phyloP scores from a whole-genome alignment of 2,329 filamentous ascomycete genomes.

The Colletotrichum sp. region DNA sequence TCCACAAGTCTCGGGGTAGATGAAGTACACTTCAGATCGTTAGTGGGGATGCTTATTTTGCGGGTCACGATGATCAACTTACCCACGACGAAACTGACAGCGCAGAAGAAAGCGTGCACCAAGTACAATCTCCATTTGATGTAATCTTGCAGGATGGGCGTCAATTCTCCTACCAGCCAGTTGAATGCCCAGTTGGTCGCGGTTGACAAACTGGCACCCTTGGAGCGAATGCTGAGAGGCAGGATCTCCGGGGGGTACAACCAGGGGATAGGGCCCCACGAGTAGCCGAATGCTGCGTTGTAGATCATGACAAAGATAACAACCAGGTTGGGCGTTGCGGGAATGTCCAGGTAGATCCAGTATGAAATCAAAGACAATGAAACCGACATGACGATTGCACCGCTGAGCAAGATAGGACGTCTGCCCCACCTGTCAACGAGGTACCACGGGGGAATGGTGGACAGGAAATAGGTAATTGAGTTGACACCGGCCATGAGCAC shows the following conservation, averaged over 20 bases:
- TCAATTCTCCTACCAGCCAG: slow-evolving; percentile 95
- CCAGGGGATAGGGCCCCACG: slow-evolving; percentile 98
- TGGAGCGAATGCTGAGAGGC: slow-evolving; percentile 93
- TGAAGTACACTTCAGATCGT: slow-evolving; percentile 78
- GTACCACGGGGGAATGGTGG: slow-evolving; percentile 96
- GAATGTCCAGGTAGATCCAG: slow-evolving; percentile 88
- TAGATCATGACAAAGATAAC: slow-evolving; percentile 98
- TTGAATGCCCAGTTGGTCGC: slow-evolving; percentile 99
- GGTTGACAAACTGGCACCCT: slow-evolving; percentile 94
- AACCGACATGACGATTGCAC: slow-evolving; percentile 87
- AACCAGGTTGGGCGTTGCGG: slow-evolving; percentile 79
- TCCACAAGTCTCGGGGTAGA: slow-evolving; percentile 96
- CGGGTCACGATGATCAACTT: slow-evolving; percentile 45
- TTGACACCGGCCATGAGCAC: slow-evolving; percentile 98
- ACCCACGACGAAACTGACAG: slow-evolving; percentile 95
- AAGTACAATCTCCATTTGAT: slow-evolving; percentile 96
- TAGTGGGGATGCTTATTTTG: slow-evolving; percentile 18
- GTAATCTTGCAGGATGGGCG: slow-evolving; percentile 87
- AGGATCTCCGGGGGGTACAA: slow-evolving; percentile 98
- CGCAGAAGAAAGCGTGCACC: slow-evolving; percentile 96
- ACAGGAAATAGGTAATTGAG: slow-evolving; percentile 84
- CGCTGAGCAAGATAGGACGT: slow-evolving; percentile 85
- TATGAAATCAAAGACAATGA: slow-evolving; percentile 91
- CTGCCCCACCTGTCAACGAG: slow-evolving; percentile 92
- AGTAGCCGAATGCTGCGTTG: slow-evolving; percentile 94